Base-by-base conservation (phyloP, 345 rosid species). In the Geranium brycei region DNA sequence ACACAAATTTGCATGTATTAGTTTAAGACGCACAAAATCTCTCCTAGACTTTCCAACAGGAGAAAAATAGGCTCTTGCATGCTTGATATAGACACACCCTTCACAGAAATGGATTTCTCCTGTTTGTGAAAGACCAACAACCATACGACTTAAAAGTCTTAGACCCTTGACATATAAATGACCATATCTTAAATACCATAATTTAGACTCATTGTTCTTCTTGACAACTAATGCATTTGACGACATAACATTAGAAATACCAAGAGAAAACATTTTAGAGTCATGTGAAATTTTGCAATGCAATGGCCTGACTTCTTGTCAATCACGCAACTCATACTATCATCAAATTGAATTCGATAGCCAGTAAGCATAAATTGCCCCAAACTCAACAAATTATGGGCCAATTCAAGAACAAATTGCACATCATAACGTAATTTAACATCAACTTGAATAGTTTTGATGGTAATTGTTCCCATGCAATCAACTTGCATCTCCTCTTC, bases 191-290 rank as follows among this genome's bases (percentile, higher is more conserved):
- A 63, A 58, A 28, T 69, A 51, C 59, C 67, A 63, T 7, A 69
- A 15, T 7, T 16, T 63, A 0, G 31, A 57, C 3, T 58, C 58
- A 14, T 57, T 17, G 0, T 53, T 62, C 28, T 17, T 5, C 15
- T 13, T 5, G 14, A n/a, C 38, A 64, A 13, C 41, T 17, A 65
- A 17, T 31, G 38, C 61, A 60, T 28, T 19, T 19, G 57, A 19
- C 12, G 12, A 58, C 12, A 55, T 3, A 23, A 23, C 28, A 40
- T 19, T 57, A 7, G 63, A 69, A 7, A 57, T 18, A 0, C 40
- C 51, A 13, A 69, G 35, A 5, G 62, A 58, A 19, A 63, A 63
- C 67, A 63, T 69, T 10, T 69, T 38, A 57, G 28, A 0, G 67
- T 63, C 41, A 63, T 62, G 4, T 10, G 11, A 1, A 64, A 16